Evolutionary conservation across 768 basidiomycete genomes (phyloP).

Genomic region (Hemileccinum rubropunctum): DNA sequence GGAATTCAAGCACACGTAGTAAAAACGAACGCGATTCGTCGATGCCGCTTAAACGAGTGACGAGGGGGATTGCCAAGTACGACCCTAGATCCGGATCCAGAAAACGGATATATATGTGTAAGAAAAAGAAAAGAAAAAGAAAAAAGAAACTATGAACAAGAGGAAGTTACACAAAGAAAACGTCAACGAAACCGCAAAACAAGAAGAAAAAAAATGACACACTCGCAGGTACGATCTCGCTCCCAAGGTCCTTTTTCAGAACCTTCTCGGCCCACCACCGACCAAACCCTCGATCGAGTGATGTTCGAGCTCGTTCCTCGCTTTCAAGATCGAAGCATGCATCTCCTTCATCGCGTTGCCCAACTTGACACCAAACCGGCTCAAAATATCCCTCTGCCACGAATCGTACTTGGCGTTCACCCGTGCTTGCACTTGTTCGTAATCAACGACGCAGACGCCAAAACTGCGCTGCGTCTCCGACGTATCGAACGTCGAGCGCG

Average conservation of each 20-base stretch:
- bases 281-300: conserved; percentile 93
- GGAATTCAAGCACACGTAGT: neutral
- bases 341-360: conserved; percentile 97
- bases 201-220: neutral
- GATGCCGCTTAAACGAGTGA: neutral
- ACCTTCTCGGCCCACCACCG: conserved; percentile 50
- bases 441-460: conserved; percentile 92
- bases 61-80: neutral
- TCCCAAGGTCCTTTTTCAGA: conserved; percentile 30
- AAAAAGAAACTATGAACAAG: neutral
- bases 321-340: conserved; percentile 89
- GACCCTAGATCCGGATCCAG: conserved; percentile 16
- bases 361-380: conserved; percentile 88
- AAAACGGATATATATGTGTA: conserved; percentile 11
- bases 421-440: conserved; percentile 95
- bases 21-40: conserved; percentile 3
- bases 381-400: conserved; percentile 95
- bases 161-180: neutral
- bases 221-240: neutral
- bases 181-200: neutral
- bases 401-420: conserved; percentile 99
- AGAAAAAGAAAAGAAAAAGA: neutral
- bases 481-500: conserved; percentile 94
- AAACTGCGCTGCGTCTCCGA: conserved; percentile 90
- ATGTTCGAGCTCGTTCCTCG: conserved; percentile 92